Evolutionary conservation across 306 rosid genomes (phyloP).

Genomic region (Echinosophora koreensis): DNA sequence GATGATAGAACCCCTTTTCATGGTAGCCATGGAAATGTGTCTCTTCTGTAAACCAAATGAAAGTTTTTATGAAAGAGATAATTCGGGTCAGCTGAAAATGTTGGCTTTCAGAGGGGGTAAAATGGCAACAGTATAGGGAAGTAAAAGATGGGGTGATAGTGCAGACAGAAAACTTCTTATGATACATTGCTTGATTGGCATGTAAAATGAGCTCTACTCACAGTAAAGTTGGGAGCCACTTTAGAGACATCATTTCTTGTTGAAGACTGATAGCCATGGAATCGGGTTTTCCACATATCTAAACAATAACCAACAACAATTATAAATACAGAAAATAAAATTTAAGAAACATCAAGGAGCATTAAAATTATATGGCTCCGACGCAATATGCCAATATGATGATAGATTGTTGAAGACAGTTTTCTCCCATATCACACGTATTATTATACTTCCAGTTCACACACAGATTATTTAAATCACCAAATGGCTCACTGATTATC

Average conservation of each 20-base stretch:
- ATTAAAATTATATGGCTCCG: slow-evolving; percentile 30
- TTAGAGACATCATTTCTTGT: slow-evolving; percentile 49
- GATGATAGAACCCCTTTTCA: slow-evolving; percentile 51
- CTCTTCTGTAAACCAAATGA: slow-evolving; percentile 59
- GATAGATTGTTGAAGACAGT: slow-evolving; percentile 8
- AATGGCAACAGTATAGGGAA: slow-evolving; percentile 16
- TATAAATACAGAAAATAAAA: slow-evolving; percentile 34
- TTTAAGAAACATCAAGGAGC: slow-evolving; percentile 29
- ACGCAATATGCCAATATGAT: background rate
- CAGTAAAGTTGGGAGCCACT: slow-evolving; percentile 55
- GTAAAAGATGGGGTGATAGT: slow-evolving; percentile 1
- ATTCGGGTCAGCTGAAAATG: slow-evolving; percentile 36
- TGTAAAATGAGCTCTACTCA: slow-evolving; percentile 57
- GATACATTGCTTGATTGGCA: slow-evolving; percentile 34
- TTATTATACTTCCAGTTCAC: background rate
- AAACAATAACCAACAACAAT: slow-evolving; percentile 41
- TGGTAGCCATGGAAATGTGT: slow-evolving; percentile 57
- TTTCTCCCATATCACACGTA: slow-evolving; percentile 22
- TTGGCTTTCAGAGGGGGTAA: background rate
- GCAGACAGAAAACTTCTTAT: slow-evolving; percentile 18
- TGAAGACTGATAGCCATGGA: slow-evolving; percentile 53
- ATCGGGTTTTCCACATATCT: slow-evolving; percentile 63
- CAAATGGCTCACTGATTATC: background rate
- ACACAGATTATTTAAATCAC: background rate
- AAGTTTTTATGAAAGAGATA: slow-evolving; percentile 49